These are phyloP conservation scores for Scytalidium sp. DNA, from an alignment of 2,329 filamentous ascomycete genomes.

Conservation along the genomic window DNA sequence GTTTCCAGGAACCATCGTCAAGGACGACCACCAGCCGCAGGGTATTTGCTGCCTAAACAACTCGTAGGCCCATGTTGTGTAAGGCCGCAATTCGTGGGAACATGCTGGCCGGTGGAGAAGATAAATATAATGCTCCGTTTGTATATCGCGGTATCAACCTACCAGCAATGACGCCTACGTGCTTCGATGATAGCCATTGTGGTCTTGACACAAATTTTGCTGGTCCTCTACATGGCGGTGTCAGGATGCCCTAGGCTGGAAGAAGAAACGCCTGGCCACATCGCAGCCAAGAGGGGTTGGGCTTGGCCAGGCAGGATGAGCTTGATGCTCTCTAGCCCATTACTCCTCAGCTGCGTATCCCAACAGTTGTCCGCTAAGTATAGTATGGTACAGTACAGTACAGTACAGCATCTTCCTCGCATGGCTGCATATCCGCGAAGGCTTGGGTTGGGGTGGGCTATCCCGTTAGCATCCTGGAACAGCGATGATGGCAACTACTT, in stretches of 20 bases:
- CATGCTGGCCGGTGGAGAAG: not conserved
- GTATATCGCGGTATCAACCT: slow-evolving; percentile 10
- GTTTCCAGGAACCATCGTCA: not conserved
- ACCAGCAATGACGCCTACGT: slow-evolving; percentile 4
- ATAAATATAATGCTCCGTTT: slow-evolving; percentile 18
- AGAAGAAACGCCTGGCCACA: slow-evolving; percentile 15
- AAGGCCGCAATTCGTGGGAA: slow-evolving; percentile 5
- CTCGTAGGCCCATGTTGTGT: slow-evolving; percentile 13
- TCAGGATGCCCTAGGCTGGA: slow-evolving; percentile 19
- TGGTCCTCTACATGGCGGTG: slow-evolving; percentile 25
- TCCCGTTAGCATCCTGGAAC: not conserved
- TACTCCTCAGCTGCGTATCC: not conserved
- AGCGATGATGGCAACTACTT: not conserved
- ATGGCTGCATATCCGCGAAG: not conserved
- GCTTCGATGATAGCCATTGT: slow-evolving; percentile 14
- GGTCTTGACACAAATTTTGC: slow-evolving; percentile 9
- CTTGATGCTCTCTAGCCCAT: not conserved
- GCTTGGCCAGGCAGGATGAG: not conserved
- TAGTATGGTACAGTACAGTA: too few species aligned
- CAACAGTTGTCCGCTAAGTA: not conserved
- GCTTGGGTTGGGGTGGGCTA: not conserved
- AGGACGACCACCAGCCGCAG: not conserved
- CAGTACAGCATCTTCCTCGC: too few species aligned
- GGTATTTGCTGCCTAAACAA: slow-evolving; percentile 22
- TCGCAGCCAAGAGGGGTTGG: slow-evolving; percentile 2